Base-by-base conservation (phyloP, 148 eudicot species). In the Vaccinium vitisidaea region DNA sequence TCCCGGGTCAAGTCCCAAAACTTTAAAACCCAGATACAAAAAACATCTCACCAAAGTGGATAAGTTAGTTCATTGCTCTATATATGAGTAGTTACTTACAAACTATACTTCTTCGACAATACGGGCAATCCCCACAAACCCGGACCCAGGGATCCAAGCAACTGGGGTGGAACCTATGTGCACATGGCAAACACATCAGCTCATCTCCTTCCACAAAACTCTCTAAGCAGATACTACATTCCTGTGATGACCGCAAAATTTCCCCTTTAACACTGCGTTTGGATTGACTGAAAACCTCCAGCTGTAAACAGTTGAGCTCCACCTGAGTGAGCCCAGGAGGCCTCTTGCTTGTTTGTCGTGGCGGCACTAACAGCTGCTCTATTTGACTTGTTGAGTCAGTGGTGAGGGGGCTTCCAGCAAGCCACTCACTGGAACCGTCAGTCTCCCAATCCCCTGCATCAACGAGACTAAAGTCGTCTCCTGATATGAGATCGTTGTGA, bases 221-320 rank as follows among this genome's bases (percentile, higher is more conserved):
- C 88, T 96, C 98, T 70, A 96, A 90, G 89, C 98, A 96, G 74
- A 96, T 93, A 82, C 97, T 91, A 73, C 99, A 96, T 27, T 93
- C 98, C 69, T 59, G 65, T 27, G 89, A 87, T 69, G 86, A 87
- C 84, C 80, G 88, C 12, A 89, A 82, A 1, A 23, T 83, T 12
- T 13, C 76, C 23, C 39, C 78, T 78, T 23, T 48, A 1, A 84
- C 83, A 49, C 80, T 67, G 5, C 80, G 84, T 19, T 86, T 75
- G 8, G 69, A 46, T n/a, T 83, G 80, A 55, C 78, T 25, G 83
- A 90, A 94, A 58, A 89, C 58, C 90, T 89, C 95, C 56, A 88
- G 86, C 39, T 85, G 92, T 84, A 96, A 87, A 84, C 84, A 69
- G 48, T 90, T 69, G 30, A 96, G 69, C 48, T 86, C 88, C 85